Evolutionary conservation across 2,329 filamentous ascomycete species (phyloP).

Genomic region (Talaromyces rugulosus): DNA sequence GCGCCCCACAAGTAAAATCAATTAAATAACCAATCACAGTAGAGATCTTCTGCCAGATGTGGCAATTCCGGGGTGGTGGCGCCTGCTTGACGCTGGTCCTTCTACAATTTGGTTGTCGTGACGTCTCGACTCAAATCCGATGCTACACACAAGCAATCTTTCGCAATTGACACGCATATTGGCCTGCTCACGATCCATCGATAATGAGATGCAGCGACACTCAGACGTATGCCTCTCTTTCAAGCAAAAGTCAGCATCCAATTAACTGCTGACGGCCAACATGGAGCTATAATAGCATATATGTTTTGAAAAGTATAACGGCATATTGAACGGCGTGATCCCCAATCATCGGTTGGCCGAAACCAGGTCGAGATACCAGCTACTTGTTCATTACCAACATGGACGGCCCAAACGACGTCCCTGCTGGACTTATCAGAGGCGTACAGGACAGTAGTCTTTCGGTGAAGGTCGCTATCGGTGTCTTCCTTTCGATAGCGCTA

Average conservation of each 20-base stretch:
- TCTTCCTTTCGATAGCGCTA: constrained; percentile 26
- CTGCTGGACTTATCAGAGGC: not conserved
- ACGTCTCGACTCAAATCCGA: not conserved
- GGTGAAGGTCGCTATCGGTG: not conserved
- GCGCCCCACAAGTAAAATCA: not conserved
- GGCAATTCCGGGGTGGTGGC: not conserved
- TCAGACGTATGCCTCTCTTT: too few species aligned
- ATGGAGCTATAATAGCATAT: too few species aligned
- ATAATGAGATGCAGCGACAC: too few species aligned
- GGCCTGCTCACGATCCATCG: too few species aligned
- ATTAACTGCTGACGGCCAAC: too few species aligned
- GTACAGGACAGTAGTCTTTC: not conserved
- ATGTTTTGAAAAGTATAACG: not conserved
- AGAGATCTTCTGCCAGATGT: not conserved
- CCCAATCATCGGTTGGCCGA: not conserved
- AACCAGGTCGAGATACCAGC: not conserved
- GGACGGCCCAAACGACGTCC: not conserved
- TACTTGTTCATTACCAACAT: not conserved
- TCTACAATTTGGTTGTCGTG: not conserved
- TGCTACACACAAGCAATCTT: not conserved
- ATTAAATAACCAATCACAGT: not conserved
- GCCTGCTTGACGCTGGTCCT: not conserved
- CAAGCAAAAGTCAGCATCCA: too few species aligned
- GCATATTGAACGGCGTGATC: not conserved
- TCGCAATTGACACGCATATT: not conserved